Evolutionary conservation across 1,139 yeast genomes (phyloP), one percentile per base, ranked within the genome.

Genomic region (Hyphopichia buzzinii): DNA sequence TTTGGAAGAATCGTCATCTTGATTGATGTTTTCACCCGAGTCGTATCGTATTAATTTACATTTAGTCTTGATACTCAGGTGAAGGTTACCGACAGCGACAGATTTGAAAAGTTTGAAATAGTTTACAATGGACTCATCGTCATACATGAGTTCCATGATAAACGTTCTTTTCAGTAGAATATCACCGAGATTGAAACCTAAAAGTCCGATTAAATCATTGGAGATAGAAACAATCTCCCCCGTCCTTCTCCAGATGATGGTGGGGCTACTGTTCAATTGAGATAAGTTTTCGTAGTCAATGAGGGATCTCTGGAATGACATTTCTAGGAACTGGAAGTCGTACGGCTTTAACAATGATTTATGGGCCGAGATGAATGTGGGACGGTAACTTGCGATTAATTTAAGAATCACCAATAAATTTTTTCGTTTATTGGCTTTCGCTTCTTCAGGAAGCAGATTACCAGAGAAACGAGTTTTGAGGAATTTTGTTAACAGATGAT

Each of bases 241-340:
- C 0, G 90, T 81, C 31, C 90, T 64, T 49, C 90, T 67, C 90
- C 90, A 84, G 44, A 83, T 81, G 8, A 83, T 78, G 3, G 88
- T 79, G 2, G 90, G 90, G 1, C 84, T 75, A 28, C 80, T 74
- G 37, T 77, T 74, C 44, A 75, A 54, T 17, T 82, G 77, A 25
- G 80, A 75, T 17, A 79, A 64, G 31, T 73, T 55, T 53, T 84
- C 89, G 49, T 80, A 79, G 49, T 83, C 89, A 13, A 84, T 55
- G 22, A 84, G 57, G 1, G 86, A 77, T 43, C 90, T 58, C 50
- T 84, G 90, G 48, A 83, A 78, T 10, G 82, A 74, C 62, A 84
- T 64, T 50, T 84, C 92, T 13, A 84, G 74, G 44, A 81, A 74
- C 34, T 80, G 71, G 34, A 81, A 58, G 54, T 82, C 89, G 56